A percentile compares a stretch with the other conserved stretches of the same genome.
Evolutionary conservation across 2,329 filamentous ascomycete species (phyloP).

Genomic region (Delphinella strobiligena): DNA sequence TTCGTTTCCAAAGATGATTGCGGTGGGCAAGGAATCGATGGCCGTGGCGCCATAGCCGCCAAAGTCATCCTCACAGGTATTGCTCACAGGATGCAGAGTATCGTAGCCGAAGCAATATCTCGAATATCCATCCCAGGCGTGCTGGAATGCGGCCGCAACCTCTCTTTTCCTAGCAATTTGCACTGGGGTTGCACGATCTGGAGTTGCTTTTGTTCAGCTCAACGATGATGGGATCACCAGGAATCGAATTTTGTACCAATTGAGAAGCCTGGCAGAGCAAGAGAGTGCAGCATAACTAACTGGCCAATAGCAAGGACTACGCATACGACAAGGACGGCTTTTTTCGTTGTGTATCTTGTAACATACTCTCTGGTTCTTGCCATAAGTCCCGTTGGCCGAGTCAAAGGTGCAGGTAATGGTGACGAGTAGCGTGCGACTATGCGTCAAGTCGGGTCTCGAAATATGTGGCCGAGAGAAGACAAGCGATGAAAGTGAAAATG

Average conservation of each 20-base stretch:
- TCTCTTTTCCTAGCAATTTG: constrained; percentile 1
- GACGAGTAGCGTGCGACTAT: background rate
- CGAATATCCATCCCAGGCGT: constrained; percentile 23
- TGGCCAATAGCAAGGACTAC: background rate
- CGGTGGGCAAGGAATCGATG: constrained; percentile 15
- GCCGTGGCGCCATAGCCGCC: constrained; percentile 17
- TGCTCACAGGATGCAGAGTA: constrained; percentile 17
- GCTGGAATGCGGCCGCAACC: constrained; percentile 14
- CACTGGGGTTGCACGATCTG: background rate
- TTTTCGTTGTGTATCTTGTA: background rate
- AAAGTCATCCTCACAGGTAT: constrained; percentile 16
- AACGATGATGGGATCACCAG: background rate
- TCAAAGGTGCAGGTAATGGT: background rate
- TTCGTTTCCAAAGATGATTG: constrained; percentile 15
- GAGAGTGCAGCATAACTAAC: background rate
- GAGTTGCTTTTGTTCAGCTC: background rate
- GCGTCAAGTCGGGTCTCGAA: background rate
- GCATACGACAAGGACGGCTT: constrained; percentile 1
- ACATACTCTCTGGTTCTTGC: background rate
- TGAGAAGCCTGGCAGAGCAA: background rate
- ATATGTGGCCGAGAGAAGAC: background rate
- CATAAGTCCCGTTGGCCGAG: background rate
- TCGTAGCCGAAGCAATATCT: constrained; percentile 22
- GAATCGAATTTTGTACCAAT: background rate
- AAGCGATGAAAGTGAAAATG: background rate